Evolutionary conservation across 2,329 filamentous ascomycete genomes (phyloP).

Genomic region (Scedosporium boydii): DNA sequence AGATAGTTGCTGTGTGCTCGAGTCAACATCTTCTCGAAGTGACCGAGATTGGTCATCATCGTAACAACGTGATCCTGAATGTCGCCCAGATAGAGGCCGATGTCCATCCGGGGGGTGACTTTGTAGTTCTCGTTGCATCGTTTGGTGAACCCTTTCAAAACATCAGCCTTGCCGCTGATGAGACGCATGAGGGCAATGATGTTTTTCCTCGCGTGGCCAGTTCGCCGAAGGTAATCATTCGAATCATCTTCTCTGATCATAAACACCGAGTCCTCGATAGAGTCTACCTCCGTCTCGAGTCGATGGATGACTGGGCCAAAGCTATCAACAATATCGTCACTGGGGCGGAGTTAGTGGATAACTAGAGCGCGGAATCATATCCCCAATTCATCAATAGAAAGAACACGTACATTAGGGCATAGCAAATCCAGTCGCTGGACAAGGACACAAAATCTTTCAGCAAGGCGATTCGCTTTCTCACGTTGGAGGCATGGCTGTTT

Average conservation of each 20-base stretch:
- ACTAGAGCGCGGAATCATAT: no score
- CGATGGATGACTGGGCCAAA: conserved; percentile 85
- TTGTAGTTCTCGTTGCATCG: conserved; percentile 97
- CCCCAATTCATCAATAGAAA: neutral
- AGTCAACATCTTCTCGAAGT: conserved; percentile 96
- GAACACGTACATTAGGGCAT: conserved; percentile 75
- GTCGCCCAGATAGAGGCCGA: conserved; percentile 91
- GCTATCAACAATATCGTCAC: conserved; percentile 93
- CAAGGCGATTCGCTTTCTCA: conserved; percentile 82
- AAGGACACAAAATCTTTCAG: conserved; percentile 92
- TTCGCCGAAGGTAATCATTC: conserved; percentile 73
- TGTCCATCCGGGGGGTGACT: conserved; percentile 90
- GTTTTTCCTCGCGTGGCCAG: conserved; percentile 86
- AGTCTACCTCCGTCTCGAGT: conserved; percentile 80
- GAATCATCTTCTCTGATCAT: conserved; percentile 86
- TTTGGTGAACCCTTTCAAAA: conserved; percentile 95
- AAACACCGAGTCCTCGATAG: conserved; percentile 93
- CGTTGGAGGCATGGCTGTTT: conserved; percentile 79
- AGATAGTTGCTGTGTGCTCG: conserved; percentile 94
- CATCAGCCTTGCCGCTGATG: conserved; percentile 94
- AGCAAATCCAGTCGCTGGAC: conserved; percentile 98
- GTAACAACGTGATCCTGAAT: conserved; percentile 99
- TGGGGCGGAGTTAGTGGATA: conserved; percentile 19
- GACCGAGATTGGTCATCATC: conserved; percentile 92
- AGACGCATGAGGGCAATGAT: conserved; percentile 90